These are phyloP conservation scores for Claviceps fusiformis DNA, from an alignment of 2,329 filamentous ascomycete genomes.

Conservation along the genomic window DNA sequence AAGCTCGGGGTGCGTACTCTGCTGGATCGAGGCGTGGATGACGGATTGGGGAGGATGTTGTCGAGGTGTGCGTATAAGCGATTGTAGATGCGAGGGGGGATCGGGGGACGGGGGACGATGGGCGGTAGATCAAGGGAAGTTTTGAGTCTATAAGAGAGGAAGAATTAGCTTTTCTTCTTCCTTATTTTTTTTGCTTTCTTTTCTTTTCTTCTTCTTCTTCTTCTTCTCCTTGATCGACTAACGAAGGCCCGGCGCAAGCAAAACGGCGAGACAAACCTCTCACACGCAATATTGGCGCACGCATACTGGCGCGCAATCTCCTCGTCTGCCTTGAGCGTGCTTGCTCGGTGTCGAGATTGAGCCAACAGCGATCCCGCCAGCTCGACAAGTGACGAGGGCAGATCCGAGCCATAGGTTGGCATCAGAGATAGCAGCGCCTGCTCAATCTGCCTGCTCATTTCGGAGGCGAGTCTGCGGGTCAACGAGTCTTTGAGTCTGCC, in stretches of 20 bases:
- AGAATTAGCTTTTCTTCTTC: neutral
- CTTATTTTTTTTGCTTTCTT: neutral
- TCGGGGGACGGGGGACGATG: slow-evolving; percentile 62
- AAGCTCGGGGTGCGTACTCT: slow-evolving; percentile 21
- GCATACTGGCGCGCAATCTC: slow-evolving; percentile 76
- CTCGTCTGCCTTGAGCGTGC: slow-evolving; percentile 68
- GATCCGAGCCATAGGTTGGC: slow-evolving; percentile 53
- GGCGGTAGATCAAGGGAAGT: slow-evolving; percentile 62
- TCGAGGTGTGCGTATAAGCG: slow-evolving; percentile 73
- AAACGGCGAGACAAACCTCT: slow-evolving; percentile 38
- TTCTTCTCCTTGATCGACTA: neutral
- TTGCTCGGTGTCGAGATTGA: slow-evolving; percentile 66
- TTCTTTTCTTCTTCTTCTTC: neutral
- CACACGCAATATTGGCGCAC: slow-evolving; percentile 81
- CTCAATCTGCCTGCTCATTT: slow-evolving; percentile 63
- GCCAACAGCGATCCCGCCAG: slow-evolving; percentile 62
- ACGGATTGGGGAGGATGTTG: slow-evolving; percentile 44
- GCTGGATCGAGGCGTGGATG: slow-evolving; percentile 17
- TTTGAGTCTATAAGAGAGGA: slow-evolving; percentile 45
- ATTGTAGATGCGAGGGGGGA: slow-evolving; percentile 68
- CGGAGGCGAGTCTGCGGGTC: neutral
- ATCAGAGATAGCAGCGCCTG: slow-evolving; percentile 60
- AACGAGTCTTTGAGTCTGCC: neutral
- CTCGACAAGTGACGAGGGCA: slow-evolving; percentile 57
- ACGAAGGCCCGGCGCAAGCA: neutral